Conservation (phyloP, 2,329 filamentous ascomycete species). For the Shiraia sp. region DNA sequence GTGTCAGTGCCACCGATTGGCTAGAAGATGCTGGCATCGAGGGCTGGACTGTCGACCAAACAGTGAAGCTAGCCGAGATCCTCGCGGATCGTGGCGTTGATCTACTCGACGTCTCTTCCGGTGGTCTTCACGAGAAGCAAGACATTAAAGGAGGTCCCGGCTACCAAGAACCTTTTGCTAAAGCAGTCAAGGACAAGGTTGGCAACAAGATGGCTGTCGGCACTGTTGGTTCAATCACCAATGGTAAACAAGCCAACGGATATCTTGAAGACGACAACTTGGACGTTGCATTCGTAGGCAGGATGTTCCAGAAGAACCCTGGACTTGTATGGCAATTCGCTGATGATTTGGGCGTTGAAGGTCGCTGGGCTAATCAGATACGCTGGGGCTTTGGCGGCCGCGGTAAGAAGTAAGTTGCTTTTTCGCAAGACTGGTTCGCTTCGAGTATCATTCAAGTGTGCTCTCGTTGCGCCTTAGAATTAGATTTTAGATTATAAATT, state of each 20-base stretch:
- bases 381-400: constrained; percentile 61
- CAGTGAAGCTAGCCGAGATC: constrained; percentile 64
- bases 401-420: constrained; percentile 43
- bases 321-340: constrained; percentile 76
- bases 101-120: constrained; percentile 79
- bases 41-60: constrained; percentile 70
- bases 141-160: constrained; percentile 64
- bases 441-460: not conserved
- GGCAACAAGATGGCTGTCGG: constrained; percentile 72
- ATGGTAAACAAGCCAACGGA: constrained; percentile 64
- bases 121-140: constrained; percentile 68
- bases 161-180: constrained; percentile 76
- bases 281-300: constrained; percentile 74
- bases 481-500: not conserved
- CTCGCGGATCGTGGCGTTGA: constrained; percentile 78
- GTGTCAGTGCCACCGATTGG: constrained; percentile 78
- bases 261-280: constrained; percentile 44
- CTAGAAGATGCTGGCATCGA: constrained; percentile 64
- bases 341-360: constrained; percentile 69
- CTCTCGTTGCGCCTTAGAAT: not conserved
- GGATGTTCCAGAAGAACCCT: constrained; percentile 82
- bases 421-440: not conserved
- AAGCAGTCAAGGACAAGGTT: constrained; percentile 72
- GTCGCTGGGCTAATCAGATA: constrained; percentile 74
- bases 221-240: constrained; percentile 74